Evolutionary conservation across 495 filamentous ascomycete species (phyloP), one percentile per base, ranked within the genome.

Genomic region (Penicillium nucicola): DNA sequence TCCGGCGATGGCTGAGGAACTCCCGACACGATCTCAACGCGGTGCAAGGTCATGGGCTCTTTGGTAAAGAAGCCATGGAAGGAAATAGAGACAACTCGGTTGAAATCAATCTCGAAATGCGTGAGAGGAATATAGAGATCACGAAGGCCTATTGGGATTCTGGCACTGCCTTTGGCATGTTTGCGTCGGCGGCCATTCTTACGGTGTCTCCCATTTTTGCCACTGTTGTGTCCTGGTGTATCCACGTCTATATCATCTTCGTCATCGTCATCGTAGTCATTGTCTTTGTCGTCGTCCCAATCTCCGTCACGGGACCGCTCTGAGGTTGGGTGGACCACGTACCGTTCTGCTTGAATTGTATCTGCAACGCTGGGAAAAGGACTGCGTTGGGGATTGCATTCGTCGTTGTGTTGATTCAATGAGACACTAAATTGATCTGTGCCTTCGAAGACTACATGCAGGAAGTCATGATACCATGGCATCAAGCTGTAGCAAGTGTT

Each of bases 321-420:
- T 7, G 48, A 20, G 31, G 4, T 10, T 1, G 52, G 58, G 22
- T 42, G 50, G 54, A 65, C 52, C 8, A 60, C 39, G 61, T 91
- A 91, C 34, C 86, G 76, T 2, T 78, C 70, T 1, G 86, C 86
- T 55, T 89, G 84, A 15, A 89, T 73, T 2, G 80, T 85, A 60
- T 91, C 87, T 75, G 85, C 86, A 5, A 86, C 87, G 58, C 83
- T 85, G 1, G 87, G 86, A 56, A 78, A 89, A 0, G 87, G 87
- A n/a, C 71, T 71, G 14, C 81, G 73, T 17, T 51, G 54, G 12
- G 77, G 71, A 55, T 84, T 74, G 58, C 87, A 91, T 5, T 70
- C 64, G 10, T 69, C 58, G 56, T 91, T 91, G 65, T 89, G 81
- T 62, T 91, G 85, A 55, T 89, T 85, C 15, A 90, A 61, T 2